phyloP scores from a whole-genome alignment of 2,329 filamentous ascomycete genomes.

The Colletotrichum agaves region DNA sequence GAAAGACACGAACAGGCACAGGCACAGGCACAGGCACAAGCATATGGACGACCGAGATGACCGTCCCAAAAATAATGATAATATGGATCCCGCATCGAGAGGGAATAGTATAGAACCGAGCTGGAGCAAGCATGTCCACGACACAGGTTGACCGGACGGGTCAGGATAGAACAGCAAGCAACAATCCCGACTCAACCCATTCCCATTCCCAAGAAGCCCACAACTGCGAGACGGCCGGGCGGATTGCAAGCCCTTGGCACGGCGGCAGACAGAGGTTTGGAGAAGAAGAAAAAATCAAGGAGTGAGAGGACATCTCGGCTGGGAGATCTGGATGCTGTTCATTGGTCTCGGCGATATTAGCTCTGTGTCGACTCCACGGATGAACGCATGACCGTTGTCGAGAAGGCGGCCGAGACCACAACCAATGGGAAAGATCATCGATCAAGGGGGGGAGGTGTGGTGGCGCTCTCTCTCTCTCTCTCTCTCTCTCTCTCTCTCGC shows the following conservation, averaged over 20 bases:
- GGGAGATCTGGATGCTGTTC: constrained; percentile 49
- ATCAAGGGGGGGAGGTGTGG: constrained; percentile 32
- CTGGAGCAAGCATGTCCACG: too few relatives aligned
- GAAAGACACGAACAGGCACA: constrained; percentile 29
- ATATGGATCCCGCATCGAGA: constrained; percentile 25
- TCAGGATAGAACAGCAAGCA: not conserved
- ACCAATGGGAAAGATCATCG: constrained; percentile 35
- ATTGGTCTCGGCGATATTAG: constrained; percentile 59
- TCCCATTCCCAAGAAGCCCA: not conserved
- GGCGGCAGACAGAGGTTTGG: constrained; percentile 28
- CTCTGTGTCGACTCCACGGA: constrained; percentile 57
- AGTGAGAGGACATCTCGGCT: constrained; percentile 50
- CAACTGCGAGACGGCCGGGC: not conserved
- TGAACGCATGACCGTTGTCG: constrained; percentile 64
- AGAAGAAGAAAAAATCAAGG: constrained; percentile 47
- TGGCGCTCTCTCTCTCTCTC: constrained; percentile 2
- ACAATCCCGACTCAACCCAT: not conserved
- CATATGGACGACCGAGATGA: constrained; percentile 13
- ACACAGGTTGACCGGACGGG: too few relatives aligned
- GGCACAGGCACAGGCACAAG: constrained; percentile 6
- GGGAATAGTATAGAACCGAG: not conserved
- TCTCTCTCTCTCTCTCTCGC: constrained; percentile 6
- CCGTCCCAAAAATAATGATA: constrained; percentile 11
- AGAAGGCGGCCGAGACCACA: constrained; percentile 38
- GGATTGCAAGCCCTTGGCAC: constrained; percentile 13